phyloP scores from a whole-genome alignment of 192 early-diverging fungal genomes.

The Diversispora eburnea region DNA sequence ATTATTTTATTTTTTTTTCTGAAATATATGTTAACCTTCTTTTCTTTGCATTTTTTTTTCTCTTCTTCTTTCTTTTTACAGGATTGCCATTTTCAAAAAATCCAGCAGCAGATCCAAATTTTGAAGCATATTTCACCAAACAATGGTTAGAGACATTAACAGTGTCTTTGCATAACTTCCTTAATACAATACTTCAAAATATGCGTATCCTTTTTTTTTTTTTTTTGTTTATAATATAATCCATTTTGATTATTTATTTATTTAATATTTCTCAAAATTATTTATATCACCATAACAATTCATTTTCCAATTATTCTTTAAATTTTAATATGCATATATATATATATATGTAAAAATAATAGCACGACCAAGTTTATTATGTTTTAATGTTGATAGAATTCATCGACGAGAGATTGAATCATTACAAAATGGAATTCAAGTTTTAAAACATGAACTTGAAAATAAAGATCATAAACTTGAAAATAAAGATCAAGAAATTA shows the following conservation, averaged over 20 bases:
- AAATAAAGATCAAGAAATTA: conserved; percentile 35
- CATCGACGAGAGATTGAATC: conserved; percentile 36
- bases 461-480: conserved; percentile 33
- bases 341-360: background rate
- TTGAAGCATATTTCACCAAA: conserved; percentile 58
- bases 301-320: too few relatives aligned
- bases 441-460: conserved; percentile 34
- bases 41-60: background rate
- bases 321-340: too few relatives aligned
- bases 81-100: conserved; percentile 57
- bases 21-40: background rate
- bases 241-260: background rate
- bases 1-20: background rate
- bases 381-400: conserved; percentile 52
- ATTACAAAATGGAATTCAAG: conserved; percentile 34
- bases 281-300: background rate
- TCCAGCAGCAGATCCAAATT: conserved; percentile 53
- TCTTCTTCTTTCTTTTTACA: conserved; percentile 19
- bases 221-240: background rate
- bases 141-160: conserved; percentile 62
- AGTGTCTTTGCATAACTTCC: conserved; percentile 58
- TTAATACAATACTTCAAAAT: conserved; percentile 59
- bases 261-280: background rate
- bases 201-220: conserved; percentile 55
- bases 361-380: conserved; percentile 55